phyloP scores from a whole-genome alignment of 2,329 filamentous ascomycete genomes.

The Trichoderma aggressivum region DNA sequence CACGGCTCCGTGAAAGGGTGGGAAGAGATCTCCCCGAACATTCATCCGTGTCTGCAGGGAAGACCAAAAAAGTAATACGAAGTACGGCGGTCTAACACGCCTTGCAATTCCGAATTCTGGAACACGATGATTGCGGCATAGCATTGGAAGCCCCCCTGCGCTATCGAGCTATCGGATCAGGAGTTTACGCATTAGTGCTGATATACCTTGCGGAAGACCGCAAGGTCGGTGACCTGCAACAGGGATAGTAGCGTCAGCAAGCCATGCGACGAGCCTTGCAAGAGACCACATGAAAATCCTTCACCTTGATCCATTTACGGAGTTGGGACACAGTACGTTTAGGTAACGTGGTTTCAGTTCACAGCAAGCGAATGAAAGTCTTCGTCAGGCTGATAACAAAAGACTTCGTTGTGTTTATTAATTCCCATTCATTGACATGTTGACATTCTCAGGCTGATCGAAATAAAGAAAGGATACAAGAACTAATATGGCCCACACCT shows the following conservation, averaged over 20 bases:
- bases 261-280: background rate
- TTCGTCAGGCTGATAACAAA: background rate
- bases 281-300: background rate
- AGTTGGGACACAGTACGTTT: background rate
- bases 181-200: background rate
- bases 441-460: background rate
- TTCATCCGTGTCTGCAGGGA: background rate
- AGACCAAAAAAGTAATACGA: background rate
- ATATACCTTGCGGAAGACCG: background rate
- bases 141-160: background rate
- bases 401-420: background rate
- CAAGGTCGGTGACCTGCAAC: background rate
- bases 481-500: background rate
- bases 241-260: background rate
- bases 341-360: background rate
- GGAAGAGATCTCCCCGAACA: background rate
- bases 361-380: background rate
- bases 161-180: background rate
- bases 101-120: background rate
- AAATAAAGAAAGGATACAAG: background rate
- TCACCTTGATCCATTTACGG: background rate
- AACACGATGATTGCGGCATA: background rate
- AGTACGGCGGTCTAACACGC: background rate
- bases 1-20: background rate
- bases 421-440: background rate